Evolutionary conservation across 148 eudicot species (phyloP).

Genomic region (Suaeda aralocaspica): DNA sequence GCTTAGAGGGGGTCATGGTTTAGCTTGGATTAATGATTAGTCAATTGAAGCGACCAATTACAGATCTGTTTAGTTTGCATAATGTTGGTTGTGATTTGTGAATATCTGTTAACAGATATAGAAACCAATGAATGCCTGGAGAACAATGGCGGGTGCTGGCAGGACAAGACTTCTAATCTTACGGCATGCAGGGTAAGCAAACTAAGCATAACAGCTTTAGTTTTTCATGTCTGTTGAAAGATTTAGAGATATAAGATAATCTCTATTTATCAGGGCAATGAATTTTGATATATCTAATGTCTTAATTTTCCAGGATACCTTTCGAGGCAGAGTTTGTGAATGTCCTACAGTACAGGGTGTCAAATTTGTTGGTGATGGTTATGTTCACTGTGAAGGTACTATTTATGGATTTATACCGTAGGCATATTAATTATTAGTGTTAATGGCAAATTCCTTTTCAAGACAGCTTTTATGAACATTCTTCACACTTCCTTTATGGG

Average conservation of each 20-base stretch:
- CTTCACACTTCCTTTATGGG: neutral
- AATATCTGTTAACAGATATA: slow-evolving; percentile 42
- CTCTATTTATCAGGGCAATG: neutral
- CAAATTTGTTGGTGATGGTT: slow-evolving; percentile 77
- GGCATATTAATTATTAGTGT: neutral
- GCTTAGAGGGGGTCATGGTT: neutral
- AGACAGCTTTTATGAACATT: too few relatives aligned
- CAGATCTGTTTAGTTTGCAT: neutral
- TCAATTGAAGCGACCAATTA: neutral
- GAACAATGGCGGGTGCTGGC: slow-evolving; percentile 96
- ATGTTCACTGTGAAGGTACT: slow-evolving; percentile 76
- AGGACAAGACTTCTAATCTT: slow-evolving; percentile 62
- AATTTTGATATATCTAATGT: neutral
- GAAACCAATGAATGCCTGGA: slow-evolving; percentile 89
- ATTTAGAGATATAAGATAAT: neutral
- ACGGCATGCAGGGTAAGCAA: slow-evolving; percentile 96
- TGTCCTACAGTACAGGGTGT: slow-evolving; percentile 83
- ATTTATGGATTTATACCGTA: neutral
- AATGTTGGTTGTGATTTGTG: neutral
- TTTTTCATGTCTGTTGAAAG: neutral
- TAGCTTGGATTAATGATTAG: too few relatives aligned
- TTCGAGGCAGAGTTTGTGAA: slow-evolving; percentile 86
- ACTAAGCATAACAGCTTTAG: slow-evolving; percentile 31
- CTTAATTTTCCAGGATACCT: slow-evolving; percentile 62
- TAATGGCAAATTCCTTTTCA: neutral